Percentiles rank a stretch among this genome's conserved stretches.
phyloP scores from a whole-genome alignment of 306 rosid genomes.

The Comarum palustre region DNA sequence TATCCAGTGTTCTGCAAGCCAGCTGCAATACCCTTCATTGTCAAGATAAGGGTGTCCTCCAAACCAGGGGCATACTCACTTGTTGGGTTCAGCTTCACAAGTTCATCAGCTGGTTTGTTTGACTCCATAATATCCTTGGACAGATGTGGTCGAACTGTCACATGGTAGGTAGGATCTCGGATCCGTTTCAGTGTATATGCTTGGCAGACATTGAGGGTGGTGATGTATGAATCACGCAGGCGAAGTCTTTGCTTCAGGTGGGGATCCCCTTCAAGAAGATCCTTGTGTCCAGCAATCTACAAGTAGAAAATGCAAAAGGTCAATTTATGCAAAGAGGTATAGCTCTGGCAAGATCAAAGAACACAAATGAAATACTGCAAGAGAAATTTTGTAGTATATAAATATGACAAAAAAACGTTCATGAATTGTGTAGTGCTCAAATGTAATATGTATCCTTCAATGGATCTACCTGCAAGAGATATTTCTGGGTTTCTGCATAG shows the following conservation, averaged over 20 bases:
- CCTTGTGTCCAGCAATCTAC: constrained; percentile 92
- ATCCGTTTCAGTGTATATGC: constrained; percentile 92
- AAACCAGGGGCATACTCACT: constrained; percentile 95
- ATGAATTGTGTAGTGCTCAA: neutral
- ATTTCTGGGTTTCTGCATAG: constrained; percentile 75
- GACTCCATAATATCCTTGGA: constrained; percentile 61
- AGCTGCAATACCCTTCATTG: constrained; percentile 99
- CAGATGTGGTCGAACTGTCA: constrained; percentile 53
- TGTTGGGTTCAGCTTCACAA: constrained; percentile 71
- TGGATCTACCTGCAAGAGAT: constrained; percentile 65
- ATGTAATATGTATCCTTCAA: neutral
- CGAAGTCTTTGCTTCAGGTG: constrained; percentile 91
- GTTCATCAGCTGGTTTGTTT: constrained; percentile 72
- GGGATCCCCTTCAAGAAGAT: constrained; percentile 90
- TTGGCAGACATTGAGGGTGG: constrained; percentile 91
- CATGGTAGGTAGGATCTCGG: constrained; percentile 62
- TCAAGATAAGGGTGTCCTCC: constrained; percentile 93
- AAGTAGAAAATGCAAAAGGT: constrained; percentile 13
- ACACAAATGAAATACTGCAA: neutral
- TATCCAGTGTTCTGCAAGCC: constrained; percentile 98
- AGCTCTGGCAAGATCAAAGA: neutral
- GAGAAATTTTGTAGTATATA: neutral
- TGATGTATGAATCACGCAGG: constrained; percentile 82
- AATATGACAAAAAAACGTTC: neutral
- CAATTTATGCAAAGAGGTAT: neutral